Evolutionary conservation across 1,284 basidiomycete species (phyloP).

Genomic region (Schizophyllum amplum): DNA sequence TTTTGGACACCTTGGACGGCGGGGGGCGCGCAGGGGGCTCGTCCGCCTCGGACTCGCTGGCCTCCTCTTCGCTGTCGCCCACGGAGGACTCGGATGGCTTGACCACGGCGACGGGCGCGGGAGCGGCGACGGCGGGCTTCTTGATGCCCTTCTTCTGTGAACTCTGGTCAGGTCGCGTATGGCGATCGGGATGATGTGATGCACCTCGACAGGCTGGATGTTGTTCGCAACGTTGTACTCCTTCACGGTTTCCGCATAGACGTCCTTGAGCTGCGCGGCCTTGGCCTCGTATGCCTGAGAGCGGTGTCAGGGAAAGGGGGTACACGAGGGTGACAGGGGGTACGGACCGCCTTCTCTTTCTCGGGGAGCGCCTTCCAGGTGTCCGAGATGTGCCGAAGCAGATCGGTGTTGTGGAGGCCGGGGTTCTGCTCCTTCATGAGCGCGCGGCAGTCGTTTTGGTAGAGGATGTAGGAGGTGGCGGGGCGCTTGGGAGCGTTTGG

Average conservation of each 20-base stretch:
- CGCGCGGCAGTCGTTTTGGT: conserved; percentile 87
- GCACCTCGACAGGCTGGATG: neutral
- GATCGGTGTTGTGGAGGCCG: conserved; percentile 60
- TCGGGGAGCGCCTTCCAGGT: conserved; percentile 67
- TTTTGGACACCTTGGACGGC: neutral
- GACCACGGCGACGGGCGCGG: too few relatives aligned
- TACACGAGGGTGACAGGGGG: conserved; percentile 8
- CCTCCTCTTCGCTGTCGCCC: too few relatives aligned
- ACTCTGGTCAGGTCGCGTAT: too few relatives aligned
- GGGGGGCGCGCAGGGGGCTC: too few relatives aligned
- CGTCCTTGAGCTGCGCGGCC: conserved; percentile 35
- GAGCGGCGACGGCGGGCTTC: too few relatives aligned
- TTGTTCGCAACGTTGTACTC: conserved; percentile 33
- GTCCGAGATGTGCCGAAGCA: conserved; percentile 65
- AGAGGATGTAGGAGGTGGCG: conserved; percentile 90
- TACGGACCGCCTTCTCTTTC: conserved; percentile 64
- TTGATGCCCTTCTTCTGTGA: too few relatives aligned
- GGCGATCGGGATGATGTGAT: neutral
- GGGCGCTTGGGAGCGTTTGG: conserved; percentile 94
- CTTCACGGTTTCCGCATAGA: conserved; percentile 40
- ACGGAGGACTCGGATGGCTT: too few relatives aligned
- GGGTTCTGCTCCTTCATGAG: conserved; percentile 63
- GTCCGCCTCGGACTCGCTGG: too few relatives aligned
- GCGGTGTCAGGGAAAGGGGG: conserved; percentile 14
- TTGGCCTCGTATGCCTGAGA: conserved; percentile 30